These are phyloP conservation scores for Beta macrorhiza DNA, from an alignment of 179 eudicot genomes.

Conservation along the genomic window DNA sequence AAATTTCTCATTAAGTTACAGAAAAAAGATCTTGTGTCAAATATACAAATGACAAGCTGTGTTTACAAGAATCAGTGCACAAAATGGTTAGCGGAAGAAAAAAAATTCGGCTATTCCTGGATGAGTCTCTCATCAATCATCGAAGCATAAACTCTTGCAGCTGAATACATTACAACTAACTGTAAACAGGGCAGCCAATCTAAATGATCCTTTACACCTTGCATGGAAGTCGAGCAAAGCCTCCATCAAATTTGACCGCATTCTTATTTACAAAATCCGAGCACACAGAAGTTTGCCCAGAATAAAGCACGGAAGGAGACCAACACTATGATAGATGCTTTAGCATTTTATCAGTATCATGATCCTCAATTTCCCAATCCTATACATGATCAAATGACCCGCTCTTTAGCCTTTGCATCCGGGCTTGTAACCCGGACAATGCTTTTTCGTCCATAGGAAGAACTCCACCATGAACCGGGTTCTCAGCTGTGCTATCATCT, in stretches of 20 bases:
- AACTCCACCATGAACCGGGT: slow-evolving; percentile 59
- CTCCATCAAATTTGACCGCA: not conserved
- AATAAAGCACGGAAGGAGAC: slow-evolving; percentile 7
- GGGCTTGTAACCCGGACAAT: slow-evolving; percentile 86
- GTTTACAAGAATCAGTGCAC: slow-evolving; percentile 27
- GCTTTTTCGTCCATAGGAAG: slow-evolving; percentile 98
- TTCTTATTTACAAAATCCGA: slow-evolving; percentile 27
- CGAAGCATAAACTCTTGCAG: slow-evolving; percentile 14
- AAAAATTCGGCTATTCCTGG: not conserved
- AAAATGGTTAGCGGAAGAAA: slow-evolving; percentile 3
- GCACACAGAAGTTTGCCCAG: slow-evolving; percentile 11
- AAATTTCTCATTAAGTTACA: slow-evolving; percentile 19
- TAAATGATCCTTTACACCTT: not conserved
- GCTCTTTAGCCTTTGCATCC: slow-evolving; percentile 95
- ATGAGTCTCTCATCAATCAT: slow-evolving; percentile 11
- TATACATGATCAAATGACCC: slow-evolving; percentile 78
- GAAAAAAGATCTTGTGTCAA: slow-evolving; percentile 16
- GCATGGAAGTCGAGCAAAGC: slow-evolving; percentile 9
- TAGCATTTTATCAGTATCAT: slow-evolving; percentile 4
- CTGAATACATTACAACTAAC: slow-evolving; percentile 21
- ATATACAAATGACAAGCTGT: slow-evolving; percentile 25
- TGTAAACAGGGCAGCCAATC: slow-evolving; percentile 8
- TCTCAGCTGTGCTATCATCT: slow-evolving; percentile 40
- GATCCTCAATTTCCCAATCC: not conserved
- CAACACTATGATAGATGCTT: not conserved